Evolutionary conservation across 2,329 filamentous ascomycete species (phyloP), one percentile per base, ranked within the genome.

Genomic region (Biscogniauxia mediterranea): DNA sequence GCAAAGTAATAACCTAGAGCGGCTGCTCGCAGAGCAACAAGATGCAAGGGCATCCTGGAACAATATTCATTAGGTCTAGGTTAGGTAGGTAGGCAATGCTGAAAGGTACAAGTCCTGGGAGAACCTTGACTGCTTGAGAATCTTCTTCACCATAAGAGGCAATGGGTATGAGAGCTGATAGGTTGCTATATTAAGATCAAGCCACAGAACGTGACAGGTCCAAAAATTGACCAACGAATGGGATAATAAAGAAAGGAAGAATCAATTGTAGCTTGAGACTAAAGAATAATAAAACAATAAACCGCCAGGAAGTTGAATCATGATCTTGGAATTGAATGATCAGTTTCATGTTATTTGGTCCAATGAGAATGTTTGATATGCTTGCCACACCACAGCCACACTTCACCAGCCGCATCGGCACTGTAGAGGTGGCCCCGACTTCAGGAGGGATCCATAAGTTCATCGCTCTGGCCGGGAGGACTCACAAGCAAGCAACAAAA

Each of bases 1-100:
- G 60, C 4, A 50, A 56, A n/a, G 52, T 66, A 68, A 58, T 66
- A 65, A 23, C 49, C 62, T 25, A 64, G 55, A 9, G 64, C 64
- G 26, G 56, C 50, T 55, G 42, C 21, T 60, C 62, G 62, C 42
- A 68, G 55, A 32, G 59, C 23, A 28, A 61, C 25, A 26, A 54
- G 28, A 55, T 60, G 56, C 56, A 56, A 52, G 38, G 59, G 28
- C 60, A 66, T 66, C 25, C 58, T 56, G 57, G 55, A 26, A 42
- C 32, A 51, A 52, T 25, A 52, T 60, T 58, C 59, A 65, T 52
- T 26, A 23, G 23, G 23, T 23, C 5, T 23, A n/a, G n/a, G n/a
- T n/a, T n/a, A n/a, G n/a, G n/a, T n/a, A n/a, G n/a, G n/a, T n/a
- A n/a, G 23, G 23, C 23, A 23, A 23, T 23, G 25, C 15, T 54